Percentiles rank a stretch among this genome's conserved stretches.
Conservation (phyloP, 805 yeast genomes). For the Phaffomyces thermotolerans region DNA sequence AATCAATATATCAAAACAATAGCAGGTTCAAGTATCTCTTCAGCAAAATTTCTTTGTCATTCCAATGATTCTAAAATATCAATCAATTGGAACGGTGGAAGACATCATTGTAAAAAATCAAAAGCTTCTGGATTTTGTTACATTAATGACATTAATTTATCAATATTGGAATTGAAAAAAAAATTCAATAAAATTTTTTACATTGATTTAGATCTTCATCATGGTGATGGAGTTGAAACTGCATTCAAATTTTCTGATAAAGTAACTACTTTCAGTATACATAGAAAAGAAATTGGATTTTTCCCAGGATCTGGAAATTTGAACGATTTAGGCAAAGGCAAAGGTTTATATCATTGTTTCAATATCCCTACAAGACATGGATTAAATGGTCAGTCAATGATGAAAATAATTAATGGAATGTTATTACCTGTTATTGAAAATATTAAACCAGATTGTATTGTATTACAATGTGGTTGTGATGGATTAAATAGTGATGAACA, state of each 20-base stretch:
- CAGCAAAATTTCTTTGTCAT: conserved; percentile 32
- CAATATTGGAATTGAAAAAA: conserved; percentile 44
- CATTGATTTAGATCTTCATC: conserved; percentile 69
- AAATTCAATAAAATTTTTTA: conserved; percentile 44
- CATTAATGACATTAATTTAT: conserved; percentile 58
- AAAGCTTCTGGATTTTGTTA: conserved; percentile 69
- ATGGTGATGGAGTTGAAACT: conserved; percentile 72
- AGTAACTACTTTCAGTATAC: conserved; percentile 58
- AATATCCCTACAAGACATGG: conserved; percentile 58
- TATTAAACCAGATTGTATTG: conserved; percentile 44
- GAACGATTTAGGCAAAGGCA: conserved; percentile 30
- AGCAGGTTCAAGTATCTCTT: conserved; percentile 52
- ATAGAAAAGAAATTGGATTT: conserved; percentile 58
- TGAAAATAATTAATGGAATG: conserved; percentile 31
- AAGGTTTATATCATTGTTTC: conserved; percentile 31
- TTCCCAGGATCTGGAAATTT: conserved; percentile 64
- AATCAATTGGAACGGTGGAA: conserved; percentile 74
- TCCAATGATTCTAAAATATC: conserved; percentile 25
- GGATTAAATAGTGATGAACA: conserved; percentile 61
- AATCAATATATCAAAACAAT: conserved; percentile 39
- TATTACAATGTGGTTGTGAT: conserved; percentile 69
- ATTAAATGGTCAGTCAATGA: conserved; percentile 38
- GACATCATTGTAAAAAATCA: conserved; percentile 57
- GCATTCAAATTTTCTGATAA: conserved; percentile 51
- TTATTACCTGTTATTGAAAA: conserved; percentile 34